Percentiles rank a stretch among this genome's conserved stretches.
Conservation (phyloP, 148 eudicot genomes). For the Rhododendron kiyosumense region DNA sequence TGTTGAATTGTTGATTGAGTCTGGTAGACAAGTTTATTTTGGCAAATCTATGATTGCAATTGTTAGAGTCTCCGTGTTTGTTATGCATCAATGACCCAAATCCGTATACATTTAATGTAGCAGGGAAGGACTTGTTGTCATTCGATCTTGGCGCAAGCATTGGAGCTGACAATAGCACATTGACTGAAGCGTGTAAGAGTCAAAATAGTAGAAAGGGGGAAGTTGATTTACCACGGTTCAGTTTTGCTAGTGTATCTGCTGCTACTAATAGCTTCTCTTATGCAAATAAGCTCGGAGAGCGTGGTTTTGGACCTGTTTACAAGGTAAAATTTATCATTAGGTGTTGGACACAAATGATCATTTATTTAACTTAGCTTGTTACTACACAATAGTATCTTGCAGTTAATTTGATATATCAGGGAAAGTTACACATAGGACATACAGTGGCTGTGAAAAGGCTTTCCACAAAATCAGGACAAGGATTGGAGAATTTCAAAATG, state of each 20-base stretch:
- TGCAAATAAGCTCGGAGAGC: slow-evolving; percentile 1
- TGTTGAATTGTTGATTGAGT: background rate
- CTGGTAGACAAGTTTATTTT: background rate
- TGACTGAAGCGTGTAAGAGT: background rate
- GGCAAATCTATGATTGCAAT: background rate
- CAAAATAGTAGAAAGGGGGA: background rate
- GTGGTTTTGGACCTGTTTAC: background rate
- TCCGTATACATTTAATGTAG: background rate
- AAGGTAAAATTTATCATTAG: background rate
- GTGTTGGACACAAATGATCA: too few relatives aligned
- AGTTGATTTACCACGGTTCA: background rate
- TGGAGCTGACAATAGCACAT: background rate
- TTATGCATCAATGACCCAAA: background rate
- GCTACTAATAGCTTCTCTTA: background rate
- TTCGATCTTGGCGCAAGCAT: background rate
- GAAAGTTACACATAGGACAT: background rate
- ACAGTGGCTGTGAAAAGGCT: background rate
- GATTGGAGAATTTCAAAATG: background rate
- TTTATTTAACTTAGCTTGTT: too few relatives aligned
- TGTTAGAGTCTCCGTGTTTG: background rate
- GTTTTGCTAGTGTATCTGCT: background rate
- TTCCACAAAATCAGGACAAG: slow-evolving; percentile 1
- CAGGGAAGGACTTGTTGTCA: background rate
- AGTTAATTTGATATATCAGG: background rate
- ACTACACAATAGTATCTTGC: too few relatives aligned